Base-by-base conservation (phyloP, 2,329 filamentous ascomycete genomes). In the Scytalidium lignicola region DNA sequence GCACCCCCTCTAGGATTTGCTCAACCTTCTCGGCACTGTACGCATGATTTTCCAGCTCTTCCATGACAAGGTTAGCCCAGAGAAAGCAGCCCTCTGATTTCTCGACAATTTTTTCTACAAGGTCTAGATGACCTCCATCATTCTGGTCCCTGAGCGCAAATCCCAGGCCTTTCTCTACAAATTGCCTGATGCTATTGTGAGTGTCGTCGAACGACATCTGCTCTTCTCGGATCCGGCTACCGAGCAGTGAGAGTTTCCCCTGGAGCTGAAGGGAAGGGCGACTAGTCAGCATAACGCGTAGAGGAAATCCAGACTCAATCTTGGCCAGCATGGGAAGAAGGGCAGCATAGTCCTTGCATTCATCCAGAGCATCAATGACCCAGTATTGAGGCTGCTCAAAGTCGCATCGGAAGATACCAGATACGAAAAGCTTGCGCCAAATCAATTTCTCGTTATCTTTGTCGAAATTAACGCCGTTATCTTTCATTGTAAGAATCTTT, bases 311-410 rank as follows among this genome's bases (percentile, higher is more conserved):
- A 18, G 20, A 32, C 19, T 51, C 45, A 2, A 58, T 47, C 20
- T 57, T 57, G 13, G 51, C 20, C 13, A 58, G 28, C 13, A 66
- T 52, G 18, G 53, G 40, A 18, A 62, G 47, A 1, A 65, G 43
- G 5, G 44, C 29, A 2, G 39, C n/a, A 17, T 45, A 41, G 43
- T 59, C 56, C 17, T 48, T 43, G 40, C 64, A 69, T 47, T 69
- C 66, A 47, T 69, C 67, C 7, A 68, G 21, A 2, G 60, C 67
- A 55, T 70, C 67, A 21, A 70, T 59, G 0, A 69, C 57, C 65
- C 64, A 67, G 41, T 58, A 67, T 19, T 68, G 63, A 15, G 54
- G 48, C 19, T 48, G 41, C 9, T 48, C 32, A 10, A 56, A 46
- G 3, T 39, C 44, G 6, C 56, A 48, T 46, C 61, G 60, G n/a